A percentile compares a stretch with the other conserved stretches of the same genome.
Conservation (phyloP, 495 filamentous ascomycete species). For the Talaromyces trachyspermus region DNA sequence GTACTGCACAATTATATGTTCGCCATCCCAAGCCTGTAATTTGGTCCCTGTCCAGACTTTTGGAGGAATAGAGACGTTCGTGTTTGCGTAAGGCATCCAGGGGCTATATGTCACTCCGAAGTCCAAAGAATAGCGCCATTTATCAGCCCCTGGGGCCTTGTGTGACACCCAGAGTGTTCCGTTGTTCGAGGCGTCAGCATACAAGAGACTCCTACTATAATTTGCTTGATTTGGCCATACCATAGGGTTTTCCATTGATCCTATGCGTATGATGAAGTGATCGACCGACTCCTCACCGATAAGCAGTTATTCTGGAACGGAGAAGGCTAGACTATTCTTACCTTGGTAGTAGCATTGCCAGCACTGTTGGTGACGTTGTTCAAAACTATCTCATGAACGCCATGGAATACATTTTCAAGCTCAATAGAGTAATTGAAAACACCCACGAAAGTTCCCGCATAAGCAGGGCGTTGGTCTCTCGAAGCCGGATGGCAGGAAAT, state of each 20-base stretch:
- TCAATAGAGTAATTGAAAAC: constrained; percentile 30
- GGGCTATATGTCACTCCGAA: constrained; percentile 47
- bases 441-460: constrained; percentile 25
- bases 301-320: constrained; percentile 1
- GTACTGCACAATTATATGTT: constrained; percentile 57
- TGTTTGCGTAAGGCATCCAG: constrained; percentile 44
- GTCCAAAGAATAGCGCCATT: constrained; percentile 50
- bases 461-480: constrained; percentile 14
- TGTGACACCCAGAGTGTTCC: constrained; percentile 38
- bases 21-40: constrained; percentile 50
- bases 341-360: constrained; percentile 29
- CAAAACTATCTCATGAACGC: constrained; percentile 38
- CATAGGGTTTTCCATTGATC: constrained; percentile 38
- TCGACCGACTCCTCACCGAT: constrained; percentile 18
- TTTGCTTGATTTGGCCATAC: constrained; percentile 44
- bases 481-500: constrained; percentile 13
- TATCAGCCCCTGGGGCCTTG: constrained; percentile 50
- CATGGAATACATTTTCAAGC: constrained; percentile 39
- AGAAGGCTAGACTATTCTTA: constrained; percentile 6
- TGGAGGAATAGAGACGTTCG: constrained; percentile 26
- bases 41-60: constrained; percentile 46
- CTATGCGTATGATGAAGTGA: constrained; percentile 39
- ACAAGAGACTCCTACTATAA: constrained; percentile 42
- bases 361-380: constrained; percentile 33
- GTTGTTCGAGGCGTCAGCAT: constrained; percentile 22